A percentile compares a stretch with the other conserved stretches of the same genome.
Evolutionary conservation across 768 basidiomycete genomes (phyloP).

Genomic region (Psilocybe cubensis): DNA sequence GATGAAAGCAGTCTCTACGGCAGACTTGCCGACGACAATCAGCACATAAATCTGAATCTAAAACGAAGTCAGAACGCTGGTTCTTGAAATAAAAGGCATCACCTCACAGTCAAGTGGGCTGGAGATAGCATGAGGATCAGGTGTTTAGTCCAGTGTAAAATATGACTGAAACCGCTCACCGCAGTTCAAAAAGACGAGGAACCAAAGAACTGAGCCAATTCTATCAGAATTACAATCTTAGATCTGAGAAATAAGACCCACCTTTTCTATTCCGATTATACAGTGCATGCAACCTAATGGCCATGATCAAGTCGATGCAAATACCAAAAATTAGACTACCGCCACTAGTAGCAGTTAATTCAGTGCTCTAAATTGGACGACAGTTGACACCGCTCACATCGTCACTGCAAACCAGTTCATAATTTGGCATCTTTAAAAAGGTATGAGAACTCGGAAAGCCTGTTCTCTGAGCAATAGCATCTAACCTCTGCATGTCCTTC

Average conservation of each 20-base stretch:
- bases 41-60: not conserved
- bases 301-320: not conserved
- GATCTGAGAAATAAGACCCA: not conserved
- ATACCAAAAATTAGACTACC: not conserved
- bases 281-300: not conserved
- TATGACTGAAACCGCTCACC: no score
- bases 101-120: not conserved
- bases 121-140: not conserved
- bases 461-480: not conserved
- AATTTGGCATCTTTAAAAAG: not conserved
- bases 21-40: not conserved
- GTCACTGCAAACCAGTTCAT: not conserved
- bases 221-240: not conserved
- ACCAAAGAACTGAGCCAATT: not conserved
- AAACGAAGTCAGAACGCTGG: not conserved
- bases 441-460: not conserved
- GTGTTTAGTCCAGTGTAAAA: no score
- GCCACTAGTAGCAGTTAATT: not conserved
- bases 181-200: not conserved
- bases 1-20: not conserved
- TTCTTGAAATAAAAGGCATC: not conserved
- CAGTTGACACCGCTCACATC: not conserved
- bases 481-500: not conserved
- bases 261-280: not conserved
- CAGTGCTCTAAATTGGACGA: not conserved